Evolutionary conservation across 2,329 filamentous ascomycete species (phyloP), one percentile per base, ranked within the genome.

Genomic region (Fonsecaea pugnacius): DNA sequence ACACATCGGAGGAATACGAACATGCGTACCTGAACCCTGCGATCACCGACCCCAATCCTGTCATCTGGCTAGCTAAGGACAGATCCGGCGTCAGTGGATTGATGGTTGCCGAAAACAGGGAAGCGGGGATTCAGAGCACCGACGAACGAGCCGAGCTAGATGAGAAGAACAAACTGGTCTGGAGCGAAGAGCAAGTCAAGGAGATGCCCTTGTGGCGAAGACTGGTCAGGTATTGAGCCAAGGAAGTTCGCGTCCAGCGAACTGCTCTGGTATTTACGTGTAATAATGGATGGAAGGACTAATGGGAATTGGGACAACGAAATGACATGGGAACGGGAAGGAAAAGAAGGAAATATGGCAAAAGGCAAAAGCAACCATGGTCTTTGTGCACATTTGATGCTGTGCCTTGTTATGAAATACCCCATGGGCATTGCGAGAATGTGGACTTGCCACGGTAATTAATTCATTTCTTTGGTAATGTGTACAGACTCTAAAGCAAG

Each of bases 61-160:
- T 89, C 38, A 79, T 96, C 3, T 96, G 92, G 92, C 90, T 96
- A 30, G 91, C 92, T 0, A 82, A 85, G 62, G 92, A 96, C 72
- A 78, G 83, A 0, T 87, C 87, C 54, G 90, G 91, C 3, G 85
- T 96, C 40, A 91, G 88, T 60, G 83, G 82, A 68, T 88, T 93
- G 72, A 91, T 96, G 76, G 82, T 95, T 36, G 80, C 82, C n/a
- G 88, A 92, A 68, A 91, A 90, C 1, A 81, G 82, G 70, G 83
- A 84, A 67, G 81, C 88, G n/a, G 65, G 65, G 5, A 90, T 92
- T 43, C 85, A 86, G 0, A 94, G 94, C 58, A 94, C 90, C 0
- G 91, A 96, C 73, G 88, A 91, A 68, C 88, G 87, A 3, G 90
- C 89, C 51, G 83, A 82, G 60, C 75, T 93, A 48, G 82, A 89